Evolutionary conservation across 371 early-diverging fungal genomes (phyloP).

Genomic region (Chytridium lagenaria): DNA sequence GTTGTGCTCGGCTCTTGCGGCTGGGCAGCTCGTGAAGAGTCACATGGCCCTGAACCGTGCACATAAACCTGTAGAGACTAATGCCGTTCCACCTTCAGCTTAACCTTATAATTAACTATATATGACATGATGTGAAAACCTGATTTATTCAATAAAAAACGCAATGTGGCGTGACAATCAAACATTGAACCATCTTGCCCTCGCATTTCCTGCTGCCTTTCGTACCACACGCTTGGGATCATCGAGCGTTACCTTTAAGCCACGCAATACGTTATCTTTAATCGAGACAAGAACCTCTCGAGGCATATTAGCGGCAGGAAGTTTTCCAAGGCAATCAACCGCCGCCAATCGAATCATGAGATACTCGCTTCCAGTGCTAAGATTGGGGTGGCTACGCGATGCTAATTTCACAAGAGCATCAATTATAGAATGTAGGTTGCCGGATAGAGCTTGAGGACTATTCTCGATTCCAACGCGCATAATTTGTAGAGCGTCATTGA

Average conservation of each 20-base stretch:
- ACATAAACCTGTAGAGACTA: too few relatives aligned
- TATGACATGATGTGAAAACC: not conserved
- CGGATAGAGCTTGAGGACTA: too few relatives aligned
- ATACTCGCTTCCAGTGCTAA: not conserved
- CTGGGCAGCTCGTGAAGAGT: constrained; percentile 40
- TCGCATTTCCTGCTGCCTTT: constrained; percentile 83
- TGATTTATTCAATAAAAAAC: too few relatives aligned
- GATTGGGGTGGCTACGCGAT: too few relatives aligned
- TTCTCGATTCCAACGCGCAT: too few relatives aligned
- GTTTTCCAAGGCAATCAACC: constrained; percentile 68
- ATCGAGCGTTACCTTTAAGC: constrained; percentile 72
- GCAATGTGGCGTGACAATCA: not conserved
- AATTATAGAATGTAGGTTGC: too few relatives aligned
- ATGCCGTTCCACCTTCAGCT: too few relatives aligned
- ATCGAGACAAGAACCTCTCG: constrained; percentile 68
- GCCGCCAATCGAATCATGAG: constrained; percentile 73
- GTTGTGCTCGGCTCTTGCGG: constrained; percentile 78
- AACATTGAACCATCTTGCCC: constrained; percentile 80
- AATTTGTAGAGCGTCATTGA: too few relatives aligned
- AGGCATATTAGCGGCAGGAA: constrained; percentile 61
- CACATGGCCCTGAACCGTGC: constrained; percentile 37
- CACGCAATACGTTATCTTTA: constrained; percentile 65
- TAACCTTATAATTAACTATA: too few relatives aligned
- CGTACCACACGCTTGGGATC: constrained; percentile 89
- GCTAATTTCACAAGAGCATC: too few relatives aligned